Conservation (phyloP, 1,139 yeast species). For the Zygotorulaspora mrakii region DNA sequence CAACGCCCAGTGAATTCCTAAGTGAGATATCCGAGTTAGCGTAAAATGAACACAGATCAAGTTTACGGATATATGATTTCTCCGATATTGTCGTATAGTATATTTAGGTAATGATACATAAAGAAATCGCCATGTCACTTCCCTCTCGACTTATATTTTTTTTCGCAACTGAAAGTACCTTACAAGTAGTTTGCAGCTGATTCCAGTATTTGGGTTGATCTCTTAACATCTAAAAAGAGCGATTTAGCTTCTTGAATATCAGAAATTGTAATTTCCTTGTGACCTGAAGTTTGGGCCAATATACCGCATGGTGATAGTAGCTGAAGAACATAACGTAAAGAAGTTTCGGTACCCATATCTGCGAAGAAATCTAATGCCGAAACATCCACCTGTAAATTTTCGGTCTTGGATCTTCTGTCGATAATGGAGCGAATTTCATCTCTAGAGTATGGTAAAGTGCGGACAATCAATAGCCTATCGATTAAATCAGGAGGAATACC, state of each 20-base stretch:
- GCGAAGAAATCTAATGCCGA: conserved; percentile 76
- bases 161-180: background rate
- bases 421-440: conserved; percentile 83
- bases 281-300: conserved; percentile 68
- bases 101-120: background rate
- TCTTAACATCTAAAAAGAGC: conserved; percentile 81
- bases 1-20: conserved; percentile 73
- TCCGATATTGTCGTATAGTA: background rate
- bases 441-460: conserved; percentile 79
- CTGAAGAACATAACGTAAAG: conserved; percentile 88
- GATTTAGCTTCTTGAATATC: conserved; percentile 86
- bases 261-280: conserved; percentile 59
- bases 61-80: background rate
- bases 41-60: conserved; percentile 12
- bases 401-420: conserved; percentile 74
- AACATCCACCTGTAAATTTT: conserved; percentile 57
- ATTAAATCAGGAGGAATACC: conserved; percentile 95
- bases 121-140: background rate
- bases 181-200: conserved; percentile 31
- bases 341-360: conserved; percentile 64
- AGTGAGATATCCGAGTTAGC: conserved; percentile 63
- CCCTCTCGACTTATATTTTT: background rate
- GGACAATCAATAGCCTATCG: conserved; percentile 84
- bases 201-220: conserved; percentile 78
- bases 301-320: conserved; percentile 87